A percentile compares a stretch with the other conserved stretches of the same genome.
Conservation (phyloP, 176 grass and related monocot genomes). For the Metroxylon sagu region DNA sequence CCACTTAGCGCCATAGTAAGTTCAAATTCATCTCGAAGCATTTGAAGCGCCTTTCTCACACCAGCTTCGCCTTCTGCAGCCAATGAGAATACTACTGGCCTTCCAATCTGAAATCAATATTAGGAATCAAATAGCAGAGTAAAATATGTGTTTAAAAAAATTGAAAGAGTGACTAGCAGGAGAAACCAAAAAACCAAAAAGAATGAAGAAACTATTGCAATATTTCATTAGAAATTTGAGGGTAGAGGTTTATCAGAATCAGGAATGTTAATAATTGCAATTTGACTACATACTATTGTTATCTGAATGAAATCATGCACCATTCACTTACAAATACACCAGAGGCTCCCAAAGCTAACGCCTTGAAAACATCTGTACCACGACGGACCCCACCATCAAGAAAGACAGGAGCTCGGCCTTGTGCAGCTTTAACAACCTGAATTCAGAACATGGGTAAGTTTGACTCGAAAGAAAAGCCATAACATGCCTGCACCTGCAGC, state of each 20-base stretch:
- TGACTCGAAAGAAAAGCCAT: too few relatives aligned
- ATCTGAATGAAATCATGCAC: too few relatives aligned
- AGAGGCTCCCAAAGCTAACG: slow-evolving; percentile 69
- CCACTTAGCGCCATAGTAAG: slow-evolving; percentile 70
- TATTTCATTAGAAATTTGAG: too few relatives aligned
- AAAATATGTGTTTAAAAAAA: too few relatives aligned
- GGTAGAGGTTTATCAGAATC: too few relatives aligned
- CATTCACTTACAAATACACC: slow-evolving; percentile 70
- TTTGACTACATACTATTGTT: too few relatives aligned
- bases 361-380: slow-evolving; percentile 94
- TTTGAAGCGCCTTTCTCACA: slow-evolving; percentile 47
- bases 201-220: too few relatives aligned
- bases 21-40: slow-evolving; percentile 77
- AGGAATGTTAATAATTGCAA: too few relatives aligned
- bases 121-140: too few relatives aligned
- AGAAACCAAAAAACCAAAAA: too few relatives aligned
- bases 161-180: too few relatives aligned
- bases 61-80: slow-evolving; percentile 73
- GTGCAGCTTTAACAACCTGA: slow-evolving; percentile 73
- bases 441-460: background rate
- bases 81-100: slow-evolving; percentile 64
- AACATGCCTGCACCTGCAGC: too few relatives aligned
- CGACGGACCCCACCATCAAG: slow-evolving; percentile 84
- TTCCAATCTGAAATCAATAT: slow-evolving; percentile 43
- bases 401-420: slow-evolving; percentile 66